Conservation (phyloP, 768 basidiomycete genomes). For the Pulveroboletus sp. region DNA sequence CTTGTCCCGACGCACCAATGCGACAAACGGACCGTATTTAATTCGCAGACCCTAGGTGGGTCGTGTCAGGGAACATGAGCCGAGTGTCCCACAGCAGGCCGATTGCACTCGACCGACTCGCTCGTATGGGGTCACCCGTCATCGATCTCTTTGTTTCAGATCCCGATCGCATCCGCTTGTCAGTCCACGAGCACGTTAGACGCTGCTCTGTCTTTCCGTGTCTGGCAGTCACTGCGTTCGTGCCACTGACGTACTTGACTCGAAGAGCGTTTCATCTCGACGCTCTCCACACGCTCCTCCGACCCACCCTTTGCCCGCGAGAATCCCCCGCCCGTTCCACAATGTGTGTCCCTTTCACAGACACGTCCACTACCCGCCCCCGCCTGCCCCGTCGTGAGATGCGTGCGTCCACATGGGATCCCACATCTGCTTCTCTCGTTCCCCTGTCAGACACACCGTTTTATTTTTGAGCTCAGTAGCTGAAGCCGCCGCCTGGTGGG, state of each 20-base stretch:
- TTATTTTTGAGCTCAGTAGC: too few relatives aligned
- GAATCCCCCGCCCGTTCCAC: not conserved
- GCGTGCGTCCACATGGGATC: not conserved
- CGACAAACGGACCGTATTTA: slow-evolving; percentile 15
- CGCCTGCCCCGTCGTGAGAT: not conserved
- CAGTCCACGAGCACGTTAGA: slow-evolving; percentile 10
- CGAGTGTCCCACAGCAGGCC: too few relatives aligned
- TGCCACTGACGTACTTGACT: slow-evolving; percentile 13
- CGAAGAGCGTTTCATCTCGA: slow-evolving; percentile 20
- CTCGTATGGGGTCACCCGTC: too few relatives aligned
- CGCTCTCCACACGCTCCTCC: slow-evolving; percentile 15
- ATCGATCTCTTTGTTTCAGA: slow-evolving; percentile 8
- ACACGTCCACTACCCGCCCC: not conserved
- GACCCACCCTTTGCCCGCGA: slow-evolving; percentile 19
- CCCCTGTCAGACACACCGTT: not conserved
- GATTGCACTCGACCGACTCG: not conserved
- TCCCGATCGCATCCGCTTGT: slow-evolving; percentile 8
- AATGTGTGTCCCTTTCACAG: not conserved
- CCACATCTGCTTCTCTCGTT: not conserved
- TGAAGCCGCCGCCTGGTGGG: not conserved
- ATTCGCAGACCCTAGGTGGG: slow-evolving; percentile 11
- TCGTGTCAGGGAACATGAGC: too few relatives aligned
- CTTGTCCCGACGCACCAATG: not conserved
- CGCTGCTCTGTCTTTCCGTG: not conserved
- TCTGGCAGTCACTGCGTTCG: slow-evolving; percentile 4